Conservation (phyloP, 2,329 filamentous ascomycete species). For the Paradendryphiella salina region DNA sequence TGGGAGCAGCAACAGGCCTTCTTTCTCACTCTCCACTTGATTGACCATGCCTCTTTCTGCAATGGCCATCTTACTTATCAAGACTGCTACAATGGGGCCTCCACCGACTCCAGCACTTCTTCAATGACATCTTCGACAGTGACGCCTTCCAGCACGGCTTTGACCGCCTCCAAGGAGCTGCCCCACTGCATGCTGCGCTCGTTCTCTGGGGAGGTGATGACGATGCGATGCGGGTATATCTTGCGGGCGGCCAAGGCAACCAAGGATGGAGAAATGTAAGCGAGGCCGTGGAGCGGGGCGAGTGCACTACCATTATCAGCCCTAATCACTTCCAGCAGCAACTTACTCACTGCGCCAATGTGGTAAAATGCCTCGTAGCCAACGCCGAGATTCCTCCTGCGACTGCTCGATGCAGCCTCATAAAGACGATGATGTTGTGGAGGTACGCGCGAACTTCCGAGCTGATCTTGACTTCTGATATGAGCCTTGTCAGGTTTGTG, state of each 20-base stretch:
- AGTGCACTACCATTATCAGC: constrained; percentile 60
- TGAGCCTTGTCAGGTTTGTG: constrained; percentile 61
- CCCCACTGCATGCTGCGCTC: constrained; percentile 95
- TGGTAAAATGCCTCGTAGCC: constrained; percentile 76
- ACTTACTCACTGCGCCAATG: constrained; percentile 60
- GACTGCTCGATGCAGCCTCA: constrained; percentile 85
- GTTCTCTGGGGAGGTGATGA: constrained; percentile 67
- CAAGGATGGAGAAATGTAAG: constrained; percentile 82
- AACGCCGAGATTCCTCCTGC: constrained; percentile 74
- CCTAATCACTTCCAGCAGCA: not conserved
- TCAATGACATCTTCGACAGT: constrained; percentile 61
- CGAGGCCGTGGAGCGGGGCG: constrained; percentile 77
- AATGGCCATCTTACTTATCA: not conserved
- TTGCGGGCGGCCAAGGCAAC: constrained; percentile 82
- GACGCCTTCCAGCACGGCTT: constrained; percentile 64
- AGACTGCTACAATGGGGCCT: constrained; percentile 55
- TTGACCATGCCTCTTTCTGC: not conserved
- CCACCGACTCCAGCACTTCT: constrained; percentile 60
- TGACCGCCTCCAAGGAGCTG: constrained; percentile 72
- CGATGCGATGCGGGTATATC: constrained; percentile 82
- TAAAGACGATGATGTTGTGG: constrained; percentile 83
- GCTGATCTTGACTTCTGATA: constrained; percentile 64
- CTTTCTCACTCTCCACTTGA: constrained; percentile 31
- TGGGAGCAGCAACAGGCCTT: constrained; percentile 33
- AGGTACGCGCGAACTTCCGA: constrained; percentile 82